A percentile compares a stretch with the other conserved stretches of the same genome.
phyloP scores from a whole-genome alignment of 805 yeast species.

The Brettanomyces anomalus region DNA sequence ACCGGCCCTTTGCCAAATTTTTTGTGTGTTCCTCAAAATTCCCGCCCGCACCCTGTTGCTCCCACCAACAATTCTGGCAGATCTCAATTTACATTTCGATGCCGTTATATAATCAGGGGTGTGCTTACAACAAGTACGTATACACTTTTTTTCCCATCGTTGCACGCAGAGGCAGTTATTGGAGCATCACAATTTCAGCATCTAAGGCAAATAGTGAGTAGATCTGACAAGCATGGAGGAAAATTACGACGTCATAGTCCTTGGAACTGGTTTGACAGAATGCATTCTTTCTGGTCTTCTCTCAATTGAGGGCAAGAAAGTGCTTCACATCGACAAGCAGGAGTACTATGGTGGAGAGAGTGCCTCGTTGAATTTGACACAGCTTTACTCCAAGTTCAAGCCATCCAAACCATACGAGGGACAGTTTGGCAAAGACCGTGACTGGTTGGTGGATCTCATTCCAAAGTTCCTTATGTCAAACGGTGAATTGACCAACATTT shows the following conservation, averaged over 20 bases:
- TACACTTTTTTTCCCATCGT: too few relatives aligned
- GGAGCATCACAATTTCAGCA: too few relatives aligned
- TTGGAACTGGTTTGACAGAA: constrained; percentile 93
- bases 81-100: too few relatives aligned
- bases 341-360: constrained; percentile 94
- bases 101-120: too few relatives aligned
- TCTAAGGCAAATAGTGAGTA: too few relatives aligned
- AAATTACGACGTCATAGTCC: constrained; percentile 91
- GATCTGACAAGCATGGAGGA: constrained; percentile 60
- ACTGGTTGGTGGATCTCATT: constrained; percentile 95
- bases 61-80: too few relatives aligned
- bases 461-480: constrained; percentile 97
- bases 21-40: too few relatives aligned
- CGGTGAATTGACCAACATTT: constrained; percentile 92
- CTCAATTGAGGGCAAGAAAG: constrained; percentile 97
- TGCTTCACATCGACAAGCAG: constrained; percentile 91
- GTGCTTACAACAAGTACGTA: too few relatives aligned
- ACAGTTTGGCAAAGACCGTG: constrained; percentile 82
- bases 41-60: too few relatives aligned
- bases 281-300: constrained; percentile 89
- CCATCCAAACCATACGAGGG: constrained; percentile 66
- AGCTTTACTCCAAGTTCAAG: constrained; percentile 77
- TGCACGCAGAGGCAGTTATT: too few relatives aligned
- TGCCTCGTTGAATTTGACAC: constrained; percentile 68
- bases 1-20: too few relatives aligned